A percentile compares a stretch with the other conserved stretches of the same genome.
Evolutionary conservation across 176 grass and related monocot species (phyloP).

Genomic region (Microstegium vimineum): DNA sequence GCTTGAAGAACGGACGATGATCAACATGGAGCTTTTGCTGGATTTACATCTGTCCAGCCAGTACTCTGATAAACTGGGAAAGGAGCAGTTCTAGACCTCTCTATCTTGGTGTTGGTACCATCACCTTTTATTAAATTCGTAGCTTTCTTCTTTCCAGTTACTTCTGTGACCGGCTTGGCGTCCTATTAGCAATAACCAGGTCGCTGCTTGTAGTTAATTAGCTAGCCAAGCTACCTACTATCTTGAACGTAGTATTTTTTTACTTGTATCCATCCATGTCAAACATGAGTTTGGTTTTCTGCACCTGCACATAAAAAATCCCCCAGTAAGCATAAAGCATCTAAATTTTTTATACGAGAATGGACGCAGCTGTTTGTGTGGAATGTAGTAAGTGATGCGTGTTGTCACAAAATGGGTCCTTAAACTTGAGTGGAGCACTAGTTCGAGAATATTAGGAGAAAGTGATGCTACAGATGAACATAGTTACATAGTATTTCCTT

Average conservation of each 20-base stretch:
- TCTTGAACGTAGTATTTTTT: constrained; percentile 2
- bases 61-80: constrained; percentile 16
- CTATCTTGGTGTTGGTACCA: constrained; percentile 21
- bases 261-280: constrained; percentile 22
- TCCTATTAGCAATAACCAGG: constrained; percentile 26
- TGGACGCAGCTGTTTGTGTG: not conserved
- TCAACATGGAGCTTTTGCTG: not conserved
- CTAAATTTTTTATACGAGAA: not conserved
- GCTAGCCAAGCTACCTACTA: constrained; percentile 13
- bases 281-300: constrained; percentile 32
- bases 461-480: not conserved
- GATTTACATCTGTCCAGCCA: constrained; percentile 12
- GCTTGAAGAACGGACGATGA: constrained; percentile 2
- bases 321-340: not conserved
- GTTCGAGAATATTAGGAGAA: constrained; percentile 21
- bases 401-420: not conserved
- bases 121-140: constrained; percentile 22
- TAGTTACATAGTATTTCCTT: constrained; percentile 8
- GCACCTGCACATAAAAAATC: constrained; percentile 18
- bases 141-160: constrained; percentile 27
- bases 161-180: constrained; percentile 18
- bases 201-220: constrained; percentile 27
- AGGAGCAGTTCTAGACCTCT: constrained; percentile 23
- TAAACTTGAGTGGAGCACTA: constrained; percentile 24
- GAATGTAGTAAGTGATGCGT: not conserved